Evolutionary conservation across 352 stramenopile genomes (phyloP), one percentile per base, ranked within the genome.

Genomic region (Phytophthora capsici): DNA sequence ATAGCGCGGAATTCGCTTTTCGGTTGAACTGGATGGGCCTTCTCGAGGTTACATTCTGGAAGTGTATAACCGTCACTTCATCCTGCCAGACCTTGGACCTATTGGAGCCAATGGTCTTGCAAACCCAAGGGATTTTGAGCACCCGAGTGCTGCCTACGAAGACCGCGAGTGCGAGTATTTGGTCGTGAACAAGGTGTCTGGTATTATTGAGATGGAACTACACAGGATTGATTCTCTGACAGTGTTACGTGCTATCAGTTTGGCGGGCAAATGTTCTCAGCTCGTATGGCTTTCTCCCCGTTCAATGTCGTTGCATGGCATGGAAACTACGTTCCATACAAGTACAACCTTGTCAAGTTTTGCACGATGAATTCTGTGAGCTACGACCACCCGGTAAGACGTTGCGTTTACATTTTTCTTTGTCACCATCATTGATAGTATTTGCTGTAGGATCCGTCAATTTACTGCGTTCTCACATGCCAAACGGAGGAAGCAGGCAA

Each of bases 281-380:
- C 90, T 23, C 54, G 63, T 16, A 91, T 92, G 70, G 49, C 62
- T 9, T 95, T 98, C 51, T 98, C 91, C 16, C 96, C 97, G 3
- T 99, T 98, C 71, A 98, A 99, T 63, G 96, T 99, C 3, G 96
- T 99, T 13, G 97, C 96, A n/a, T 99, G 95, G 95, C 96, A 99
- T 65, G 97, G 96, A 36, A 99, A 99, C 75, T 99, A 99, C 61
- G 75, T 97, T 14, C 96, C 97, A 28, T 99, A 95, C 92, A 99
- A 98, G 72, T 99, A 99, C 87, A 89, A 98, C 64, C 73, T 99
- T 48, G 77, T 90, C 56, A 93, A 96, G 53, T 99, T 99, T 63
- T 98, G 89, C 74, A 96, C 84, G 38, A 95, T 99, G 75, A 98
- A 98, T 67, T 94, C 89, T 12, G 96, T 99, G 34, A 97, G 81